Base-by-base conservation (phyloP, 2,329 filamentous ascomycete species). In the Penicillium sp. region DNA sequence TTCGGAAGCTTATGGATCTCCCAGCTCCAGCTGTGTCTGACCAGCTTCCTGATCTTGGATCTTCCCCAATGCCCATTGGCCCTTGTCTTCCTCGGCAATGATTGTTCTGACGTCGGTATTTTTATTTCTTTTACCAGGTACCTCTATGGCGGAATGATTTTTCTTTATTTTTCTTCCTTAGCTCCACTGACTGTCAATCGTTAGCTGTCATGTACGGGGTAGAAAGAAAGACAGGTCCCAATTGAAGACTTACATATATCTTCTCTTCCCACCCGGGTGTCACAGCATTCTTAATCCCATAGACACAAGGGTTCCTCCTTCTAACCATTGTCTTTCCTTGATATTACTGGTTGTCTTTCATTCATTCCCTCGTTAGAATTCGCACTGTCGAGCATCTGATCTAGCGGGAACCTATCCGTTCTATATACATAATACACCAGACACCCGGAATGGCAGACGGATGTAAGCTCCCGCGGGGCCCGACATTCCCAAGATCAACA, bases 371-470 rank as follows among this genome's bases (percentile, higher is more conserved):
- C 30, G 28, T 18, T 43, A 13, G 18, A 25, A 16, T 27, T 39
- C 36, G 16, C 40, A 48, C 29, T 16, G 25, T 46, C 44, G 30
- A 40, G 37, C 27, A 16, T 39, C 44, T 27, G 43, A 41, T 37
- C 33, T 14, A 28, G n/a, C n/a, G n/a, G n/a, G 11, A 42, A 35
- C 25, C 30, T 10, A 5, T 27, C 34, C 30, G 22, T 37, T 19
- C 41, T 36, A n/a, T 35, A 49, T 30, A 34, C 38, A 14, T 67
- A 57, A 44, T 51, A 31, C 29, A 43, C 50, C 40, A 13, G 34
- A 12, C 50, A n/a, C 40, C 14, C 8, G 31, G 35, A 29, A 82
- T 81, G 79, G 74, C 78, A 54, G 79, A 82, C 71, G 78, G 78
- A 71, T 71, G 79, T 82, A 72, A 72, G 77, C 59, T 45, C 16